Conservation (phyloP, 2,329 filamentous ascomycete species). For the Neofusicoccum umdonicola region DNA sequence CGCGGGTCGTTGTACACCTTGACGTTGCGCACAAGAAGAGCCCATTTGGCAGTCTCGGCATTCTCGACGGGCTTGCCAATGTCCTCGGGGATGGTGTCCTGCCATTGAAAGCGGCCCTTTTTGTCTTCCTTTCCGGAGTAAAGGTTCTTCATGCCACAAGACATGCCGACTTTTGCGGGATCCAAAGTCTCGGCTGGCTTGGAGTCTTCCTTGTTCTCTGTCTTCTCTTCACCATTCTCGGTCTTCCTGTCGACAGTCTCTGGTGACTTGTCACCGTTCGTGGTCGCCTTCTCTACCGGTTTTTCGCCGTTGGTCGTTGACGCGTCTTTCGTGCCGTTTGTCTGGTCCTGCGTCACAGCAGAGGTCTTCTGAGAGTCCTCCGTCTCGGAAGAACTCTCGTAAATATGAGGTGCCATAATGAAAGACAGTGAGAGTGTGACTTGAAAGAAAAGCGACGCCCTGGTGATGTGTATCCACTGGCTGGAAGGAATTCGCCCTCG, state of each 20-base stretch:
- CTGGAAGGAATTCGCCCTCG: no score
- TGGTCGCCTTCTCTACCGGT: background rate
- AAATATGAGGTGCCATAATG: constrained; percentile 4
- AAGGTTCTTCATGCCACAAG: constrained; percentile 45
- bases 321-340: background rate
- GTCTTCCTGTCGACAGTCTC: background rate
- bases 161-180: constrained; percentile 35
- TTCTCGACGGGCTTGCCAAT: constrained; percentile 58
- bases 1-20: constrained; percentile 46
- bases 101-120: constrained; percentile 53
- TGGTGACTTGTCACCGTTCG: background rate
- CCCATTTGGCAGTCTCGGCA: constrained; percentile 58
- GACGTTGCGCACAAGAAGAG: constrained; percentile 57
- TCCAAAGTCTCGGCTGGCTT: constrained; percentile 21
- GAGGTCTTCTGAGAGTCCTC: background rate
- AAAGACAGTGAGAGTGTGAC: background rate
- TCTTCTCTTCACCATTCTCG: constrained; percentile 10
- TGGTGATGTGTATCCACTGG: no score
- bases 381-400: background rate
- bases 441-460: background rate
- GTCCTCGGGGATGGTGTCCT: constrained; percentile 42
- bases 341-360: background rate
- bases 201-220: background rate
- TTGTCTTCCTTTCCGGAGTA: constrained; percentile 47
- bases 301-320: background rate